Conservation (phyloP, 2,329 filamentous ascomycete genomes). For the Zymoseptoria ardabiliae region DNA sequence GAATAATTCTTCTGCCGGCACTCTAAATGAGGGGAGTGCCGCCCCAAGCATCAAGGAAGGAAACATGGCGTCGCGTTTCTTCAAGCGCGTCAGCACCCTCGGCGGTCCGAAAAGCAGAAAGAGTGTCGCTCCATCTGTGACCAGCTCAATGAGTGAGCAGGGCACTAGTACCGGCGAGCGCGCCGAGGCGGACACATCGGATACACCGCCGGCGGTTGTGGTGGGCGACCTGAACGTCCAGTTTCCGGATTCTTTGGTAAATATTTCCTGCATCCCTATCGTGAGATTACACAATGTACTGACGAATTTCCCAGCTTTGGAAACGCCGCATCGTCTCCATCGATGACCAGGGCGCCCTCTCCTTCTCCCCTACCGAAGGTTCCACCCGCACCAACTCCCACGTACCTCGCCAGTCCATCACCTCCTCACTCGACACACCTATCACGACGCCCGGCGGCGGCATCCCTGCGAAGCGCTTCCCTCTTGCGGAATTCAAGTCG, state of each 20-base stretch:
- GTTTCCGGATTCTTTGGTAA: slow-evolving; percentile 81
- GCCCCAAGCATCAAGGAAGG: slow-evolving; percentile 25
- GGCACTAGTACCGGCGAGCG: slow-evolving; percentile 10
- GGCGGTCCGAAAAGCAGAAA: slow-evolving; percentile 41
- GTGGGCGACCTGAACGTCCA: slow-evolving; percentile 93
- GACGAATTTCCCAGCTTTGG: slow-evolving; percentile 56
- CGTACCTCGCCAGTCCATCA: background rate
- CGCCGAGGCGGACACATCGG: slow-evolving; percentile 19
- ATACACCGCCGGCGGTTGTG: slow-evolving; percentile 52
- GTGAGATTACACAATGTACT: too few relatives aligned
- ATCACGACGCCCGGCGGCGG: slow-evolving; percentile 28
- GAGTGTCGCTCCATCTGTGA: slow-evolving; percentile 7
- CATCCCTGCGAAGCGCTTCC: slow-evolving; percentile 53
- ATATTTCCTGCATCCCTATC: too few relatives aligned
- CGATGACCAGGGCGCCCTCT: slow-evolving; percentile 74
- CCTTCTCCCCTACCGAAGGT: slow-evolving; percentile 64
- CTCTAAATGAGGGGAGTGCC: slow-evolving; percentile 42
- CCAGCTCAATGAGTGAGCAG: slow-evolving; percentile 6
- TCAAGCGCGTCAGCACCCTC: slow-evolving; percentile 52
- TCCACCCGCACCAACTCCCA: background rate
- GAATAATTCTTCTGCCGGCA: slow-evolving; percentile 11
- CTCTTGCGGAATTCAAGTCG: slow-evolving; percentile 72
- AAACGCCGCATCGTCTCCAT: slow-evolving; percentile 85
- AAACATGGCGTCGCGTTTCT: slow-evolving; percentile 53
- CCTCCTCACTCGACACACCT: background rate